Percentiles rank a stretch among this genome's conserved stretches.
Conservation (phyloP, 2,329 filamentous ascomycete species). For the Botrytis tulipae region DNA sequence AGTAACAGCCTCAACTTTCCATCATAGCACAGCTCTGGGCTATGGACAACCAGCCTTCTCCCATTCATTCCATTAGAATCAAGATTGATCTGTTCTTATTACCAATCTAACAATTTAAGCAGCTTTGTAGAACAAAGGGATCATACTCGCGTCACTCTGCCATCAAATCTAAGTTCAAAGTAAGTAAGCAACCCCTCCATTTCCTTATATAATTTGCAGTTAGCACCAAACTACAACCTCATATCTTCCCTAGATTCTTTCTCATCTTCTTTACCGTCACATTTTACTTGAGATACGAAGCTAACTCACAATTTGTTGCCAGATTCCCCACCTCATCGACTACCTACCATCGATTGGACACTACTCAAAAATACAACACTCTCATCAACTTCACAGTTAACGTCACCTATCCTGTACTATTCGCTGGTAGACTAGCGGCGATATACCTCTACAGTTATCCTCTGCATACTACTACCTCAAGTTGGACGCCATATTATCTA, state of each 20-base stretch:
- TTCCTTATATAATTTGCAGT: not conserved
- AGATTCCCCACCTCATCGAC: not conserved
- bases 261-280: not conserved
- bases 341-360: not conserved
- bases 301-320: not conserved
- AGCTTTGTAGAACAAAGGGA: not conserved
- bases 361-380: not conserved
- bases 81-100: not conserved
- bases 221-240: not conserved
- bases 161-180: not conserved
- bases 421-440: not conserved
- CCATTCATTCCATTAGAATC: no score
- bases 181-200: not conserved
- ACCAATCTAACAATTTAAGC: not conserved
- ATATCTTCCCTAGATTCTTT: not conserved
- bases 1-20: not conserved
- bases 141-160: not conserved
- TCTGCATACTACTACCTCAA: not conserved
- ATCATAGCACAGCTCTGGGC: not conserved
- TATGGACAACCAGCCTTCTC: not conserved
- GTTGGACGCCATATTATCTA: not conserved
- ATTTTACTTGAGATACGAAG: not conserved
- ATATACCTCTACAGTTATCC: not conserved
- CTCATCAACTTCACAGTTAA: not conserved
- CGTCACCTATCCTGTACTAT: not conserved